Percentiles rank a stretch among this genome's conserved stretches.
These are phyloP conservation scores for Scortechinia acanthostroma DNA, from an alignment of 2,329 filamentous ascomycete species.

Conservation along the genomic window DNA sequence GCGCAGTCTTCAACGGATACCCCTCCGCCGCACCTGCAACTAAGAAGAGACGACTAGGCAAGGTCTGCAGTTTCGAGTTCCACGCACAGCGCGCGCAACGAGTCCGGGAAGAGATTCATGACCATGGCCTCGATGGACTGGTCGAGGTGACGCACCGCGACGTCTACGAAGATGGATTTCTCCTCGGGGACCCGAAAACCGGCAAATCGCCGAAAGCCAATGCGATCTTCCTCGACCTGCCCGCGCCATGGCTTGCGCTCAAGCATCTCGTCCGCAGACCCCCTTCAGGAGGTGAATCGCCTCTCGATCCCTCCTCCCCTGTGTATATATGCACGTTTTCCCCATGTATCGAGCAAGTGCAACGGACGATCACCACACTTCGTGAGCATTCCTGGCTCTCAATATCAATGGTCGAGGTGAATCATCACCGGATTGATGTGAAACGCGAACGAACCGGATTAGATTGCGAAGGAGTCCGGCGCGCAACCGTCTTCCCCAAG, in stretches of 20 bases:
- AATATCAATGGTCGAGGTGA: background rate
- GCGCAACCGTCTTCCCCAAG: background rate
- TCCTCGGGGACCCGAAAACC: conserved; percentile 13
- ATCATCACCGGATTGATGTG: background rate
- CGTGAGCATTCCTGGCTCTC: background rate
- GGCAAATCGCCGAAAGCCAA: conserved; percentile 29
- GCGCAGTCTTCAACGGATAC: conserved; percentile 37
- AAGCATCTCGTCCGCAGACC: conserved; percentile 31
- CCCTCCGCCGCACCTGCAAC: conserved; percentile 10
- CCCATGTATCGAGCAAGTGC: background rate
- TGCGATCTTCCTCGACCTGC: conserved; percentile 38
- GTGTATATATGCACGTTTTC: conserved; percentile 1
- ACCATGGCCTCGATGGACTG: conserved; percentile 30
- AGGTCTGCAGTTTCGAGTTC: conserved; percentile 40
- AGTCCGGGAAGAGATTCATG: conserved; percentile 27
- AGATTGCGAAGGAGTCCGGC: background rate
- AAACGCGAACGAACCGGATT: background rate
- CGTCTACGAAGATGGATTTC: conserved; percentile 37
- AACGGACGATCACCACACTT: background rate
- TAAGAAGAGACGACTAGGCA: conserved; percentile 18
- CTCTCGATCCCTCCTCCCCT: background rate
- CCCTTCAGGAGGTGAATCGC: background rate
- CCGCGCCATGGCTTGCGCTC: conserved; percentile 38
- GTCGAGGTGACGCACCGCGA: conserved; percentile 36
- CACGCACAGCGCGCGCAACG: conserved; percentile 30